Evolutionary conservation across 768 basidiomycete species (phyloP).

Genomic region (Podaxis sp.): DNA sequence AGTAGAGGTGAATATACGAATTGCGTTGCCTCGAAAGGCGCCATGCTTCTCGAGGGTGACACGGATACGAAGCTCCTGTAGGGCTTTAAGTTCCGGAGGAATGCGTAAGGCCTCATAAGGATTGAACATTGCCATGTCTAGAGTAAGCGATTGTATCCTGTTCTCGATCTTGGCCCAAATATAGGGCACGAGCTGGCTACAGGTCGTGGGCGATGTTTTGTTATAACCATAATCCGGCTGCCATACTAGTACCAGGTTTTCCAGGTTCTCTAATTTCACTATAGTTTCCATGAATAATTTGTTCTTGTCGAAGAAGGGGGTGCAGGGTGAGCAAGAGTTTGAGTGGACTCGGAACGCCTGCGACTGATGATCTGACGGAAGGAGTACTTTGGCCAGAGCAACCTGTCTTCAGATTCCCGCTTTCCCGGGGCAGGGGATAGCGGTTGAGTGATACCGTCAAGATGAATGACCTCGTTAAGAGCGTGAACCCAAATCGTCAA

Average conservation of each 20-base stretch:
- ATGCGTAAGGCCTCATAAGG: neutral
- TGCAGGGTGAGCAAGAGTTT: neutral
- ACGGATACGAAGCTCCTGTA: constrained; percentile 1
- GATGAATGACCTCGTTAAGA: constrained; percentile 8
- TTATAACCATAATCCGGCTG: constrained; percentile 2
- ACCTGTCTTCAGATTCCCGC: neutral
- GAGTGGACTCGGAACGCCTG: neutral
- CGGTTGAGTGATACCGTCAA: neutral
- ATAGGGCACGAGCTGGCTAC: neutral
- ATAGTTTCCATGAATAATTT: neutral
- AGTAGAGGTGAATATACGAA: neutral
- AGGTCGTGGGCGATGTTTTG: constrained; percentile 5
- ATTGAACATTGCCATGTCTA: constrained; percentile 9
- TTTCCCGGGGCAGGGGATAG: neutral
- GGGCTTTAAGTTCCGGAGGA: neutral
- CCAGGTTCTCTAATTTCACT: neutral
- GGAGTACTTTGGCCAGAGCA: neutral
- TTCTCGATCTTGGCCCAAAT: neutral
- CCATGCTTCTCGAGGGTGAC: constrained; percentile 4
- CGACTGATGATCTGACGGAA: neutral
- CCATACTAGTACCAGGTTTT: constrained; percentile 2
- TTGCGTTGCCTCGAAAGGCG: constrained; percentile 5
- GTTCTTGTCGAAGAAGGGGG: neutral
- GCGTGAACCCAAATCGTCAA: constrained; percentile 2
- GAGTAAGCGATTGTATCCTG: neutral